Conservation (phyloP, 768 basidiomycete genomes). For the Boletus sensibilis region DNA sequence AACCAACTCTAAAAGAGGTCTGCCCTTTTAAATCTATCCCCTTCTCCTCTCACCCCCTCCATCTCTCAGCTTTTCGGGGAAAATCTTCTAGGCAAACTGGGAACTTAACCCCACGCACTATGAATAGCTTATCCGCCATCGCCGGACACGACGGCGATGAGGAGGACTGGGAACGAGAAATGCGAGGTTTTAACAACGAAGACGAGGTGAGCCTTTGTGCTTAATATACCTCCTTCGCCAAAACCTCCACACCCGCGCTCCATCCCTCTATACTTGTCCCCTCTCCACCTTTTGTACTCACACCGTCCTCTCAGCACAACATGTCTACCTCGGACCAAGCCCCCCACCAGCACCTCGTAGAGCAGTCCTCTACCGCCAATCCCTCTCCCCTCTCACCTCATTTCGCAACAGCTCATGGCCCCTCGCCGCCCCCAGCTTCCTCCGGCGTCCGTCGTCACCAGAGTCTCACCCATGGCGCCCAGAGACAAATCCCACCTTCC, state of each 20-base stretch:
- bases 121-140: slow-evolving; percentile 84
- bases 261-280: background rate
- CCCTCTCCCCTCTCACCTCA: slow-evolving; percentile 66
- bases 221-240: background rate
- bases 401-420: slow-evolving; percentile 48
- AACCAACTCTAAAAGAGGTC: slow-evolving; percentile 76
- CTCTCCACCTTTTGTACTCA: slow-evolving; percentile 9
- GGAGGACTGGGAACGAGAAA: slow-evolving; percentile 79
- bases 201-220: slow-evolving; percentile 55
- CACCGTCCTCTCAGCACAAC: slow-evolving; percentile 22
- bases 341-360: slow-evolving; percentile 51
- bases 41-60: slow-evolving; percentile 4
- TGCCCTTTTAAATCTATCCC: slow-evolving; percentile 15
- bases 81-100: slow-evolving; percentile 53
- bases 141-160: slow-evolving; percentile 86
- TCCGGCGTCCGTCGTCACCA: slow-evolving; percentile 77
- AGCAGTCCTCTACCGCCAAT: slow-evolving; percentile 39
- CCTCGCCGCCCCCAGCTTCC: slow-evolving; percentile 70
- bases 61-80: slow-evolving; percentile 48
- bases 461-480: slow-evolving; percentile 71
- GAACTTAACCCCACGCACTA: slow-evolving; percentile 63
- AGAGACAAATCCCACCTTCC: slow-evolving; percentile 47
- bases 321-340: slow-evolving; percentile 21
- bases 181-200: slow-evolving; percentile 55
- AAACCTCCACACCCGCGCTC: background rate